Base-by-base conservation (phyloP, 2,329 filamentous ascomycete species). In the Elsinoe ampelina region DNA sequence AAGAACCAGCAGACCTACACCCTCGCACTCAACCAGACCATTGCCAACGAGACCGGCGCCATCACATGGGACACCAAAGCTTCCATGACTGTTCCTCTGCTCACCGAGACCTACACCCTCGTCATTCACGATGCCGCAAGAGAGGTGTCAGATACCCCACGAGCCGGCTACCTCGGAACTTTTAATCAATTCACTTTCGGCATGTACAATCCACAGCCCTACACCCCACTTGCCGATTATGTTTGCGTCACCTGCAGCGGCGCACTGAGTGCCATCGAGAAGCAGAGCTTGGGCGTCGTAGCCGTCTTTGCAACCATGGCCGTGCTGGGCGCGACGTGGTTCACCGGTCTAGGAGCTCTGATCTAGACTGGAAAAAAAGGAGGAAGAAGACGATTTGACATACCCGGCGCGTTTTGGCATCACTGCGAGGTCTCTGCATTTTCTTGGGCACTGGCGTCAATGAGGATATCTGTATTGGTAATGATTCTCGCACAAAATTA, bases 21-120 rank as follows among this genome's bases (percentile, higher is more conserved):
- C 17, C 75, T 86, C 58, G 73, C 80, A 13, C 66, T 73, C 58
- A 86, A 86, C 70, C 73, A 80, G 70, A 78, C 73, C 36, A 55
- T 60, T 35, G 64, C 63, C 7, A 58, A 51, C 20, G 66, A 74
- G 58, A 83, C 80, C 0, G 75, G 76, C 19, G 71, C 68, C 11
- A 70, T 84, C 1, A 70, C 76, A 4, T 86, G 83, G 83, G 80
- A 86, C 62, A 86, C 83, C 0, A 72, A 79, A 58, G 63, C 70
- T 7, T 75, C 73, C 8, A 74, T 72, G 6, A 75, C 76, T 5
- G 67, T 74, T 15, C 77, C 78, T 5, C 72, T 85, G 55, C 68
- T 83, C 35, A 75, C 72, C 7, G 81, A 81, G 47, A 81, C 76
- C 43, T 86, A 86, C 67, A 85, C 81, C 1, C 72, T 86, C 41